phyloP scores from a whole-genome alignment of 1,284 basidiomycete species.

The Microbotryum lychnidis-dioicae region DNA sequence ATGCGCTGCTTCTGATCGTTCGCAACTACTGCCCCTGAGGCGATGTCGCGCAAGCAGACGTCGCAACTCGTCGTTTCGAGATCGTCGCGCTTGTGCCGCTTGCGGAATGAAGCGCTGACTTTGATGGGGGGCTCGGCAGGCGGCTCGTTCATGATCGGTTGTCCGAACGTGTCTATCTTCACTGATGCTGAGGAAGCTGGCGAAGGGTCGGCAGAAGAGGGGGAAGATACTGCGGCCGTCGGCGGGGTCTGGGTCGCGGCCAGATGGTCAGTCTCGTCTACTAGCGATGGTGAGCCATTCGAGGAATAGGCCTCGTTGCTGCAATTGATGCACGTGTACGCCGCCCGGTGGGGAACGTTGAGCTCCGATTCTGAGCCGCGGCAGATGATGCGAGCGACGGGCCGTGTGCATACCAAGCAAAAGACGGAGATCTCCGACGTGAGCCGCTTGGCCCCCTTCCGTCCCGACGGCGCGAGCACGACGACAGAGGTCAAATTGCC shows the following conservation, averaged over 20 bases:
- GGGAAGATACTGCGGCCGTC: background rate
- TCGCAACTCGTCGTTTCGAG: conserved; percentile 13
- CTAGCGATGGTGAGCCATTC: background rate
- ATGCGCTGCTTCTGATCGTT: background rate
- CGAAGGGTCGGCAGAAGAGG: background rate
- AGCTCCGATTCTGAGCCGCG: conserved; percentile 25
- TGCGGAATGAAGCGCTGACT: conserved; percentile 12
- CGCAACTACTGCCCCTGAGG: conserved; percentile 16
- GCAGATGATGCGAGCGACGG: conserved; percentile 22
- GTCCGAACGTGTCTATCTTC: background rate
- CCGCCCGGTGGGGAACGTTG: conserved; percentile 13
- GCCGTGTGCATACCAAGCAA: conserved; percentile 13
- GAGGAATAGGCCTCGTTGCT: background rate
- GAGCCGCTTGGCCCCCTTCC: background rate
- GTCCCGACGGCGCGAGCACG: too few species aligned
- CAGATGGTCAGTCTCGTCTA: background rate
- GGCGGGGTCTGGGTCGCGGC: background rate
- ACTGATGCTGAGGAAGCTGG: too few species aligned
- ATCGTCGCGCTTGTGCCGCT: conserved; percentile 19
- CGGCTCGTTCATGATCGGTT: background rate
- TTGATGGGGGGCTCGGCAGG: background rate
- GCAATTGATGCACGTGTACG: conserved; percentile 11
- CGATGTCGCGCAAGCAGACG: conserved; percentile 23
- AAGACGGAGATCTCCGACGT: conserved; percentile 7
- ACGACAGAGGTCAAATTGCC: too few species aligned